These are phyloP conservation scores for Colletotrichum graminicola DNA, from an alignment of 2,329 filamentous ascomycete species.

Conservation along the genomic window DNA sequence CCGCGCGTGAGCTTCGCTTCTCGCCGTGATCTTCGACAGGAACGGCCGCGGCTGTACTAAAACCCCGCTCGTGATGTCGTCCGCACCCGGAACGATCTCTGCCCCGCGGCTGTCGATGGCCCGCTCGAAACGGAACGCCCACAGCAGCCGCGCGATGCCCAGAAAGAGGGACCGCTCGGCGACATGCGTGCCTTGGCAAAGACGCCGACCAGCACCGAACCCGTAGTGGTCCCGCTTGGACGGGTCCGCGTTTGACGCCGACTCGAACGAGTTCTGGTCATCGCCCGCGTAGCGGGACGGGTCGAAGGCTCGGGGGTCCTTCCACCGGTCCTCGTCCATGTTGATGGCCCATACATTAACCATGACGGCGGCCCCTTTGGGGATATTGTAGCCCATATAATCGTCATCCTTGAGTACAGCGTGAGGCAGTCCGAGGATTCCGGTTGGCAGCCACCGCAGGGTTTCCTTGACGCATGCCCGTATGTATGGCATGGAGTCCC, in stretches of 20 bases:
- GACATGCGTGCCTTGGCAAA: conserved; percentile 57
- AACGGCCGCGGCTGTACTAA: conserved; percentile 33
- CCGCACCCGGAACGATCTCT: conserved; percentile 53
- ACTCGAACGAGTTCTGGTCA: conserved; percentile 32
- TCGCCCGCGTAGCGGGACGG: conserved; percentile 54
- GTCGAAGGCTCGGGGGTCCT: conserved; percentile 57
- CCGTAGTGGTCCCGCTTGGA: conserved; percentile 52
- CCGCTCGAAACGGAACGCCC: conserved; percentile 61
- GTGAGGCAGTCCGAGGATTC: conserved; percentile 54
- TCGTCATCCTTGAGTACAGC: conserved; percentile 47
- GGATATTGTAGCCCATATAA: conserved; percentile 40
- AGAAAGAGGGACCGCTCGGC: conserved; percentile 63
- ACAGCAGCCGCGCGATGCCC: conserved; percentile 62
- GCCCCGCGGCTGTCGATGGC: not conserved
- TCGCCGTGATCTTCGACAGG: conserved; percentile 27
- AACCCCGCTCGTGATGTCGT: conserved; percentile 15
- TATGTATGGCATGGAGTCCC: conserved; percentile 60
- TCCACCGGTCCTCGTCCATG: conserved; percentile 57
- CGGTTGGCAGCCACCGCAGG: conserved; percentile 60
- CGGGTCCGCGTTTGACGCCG: conserved; percentile 50
- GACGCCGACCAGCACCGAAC: conserved; percentile 45
- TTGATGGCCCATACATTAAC: conserved; percentile 56
- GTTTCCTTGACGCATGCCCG: conserved; percentile 60
- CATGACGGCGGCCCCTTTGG: conserved; percentile 39
- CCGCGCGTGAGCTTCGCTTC: conserved; percentile 21